Evolutionary conservation across 2,329 filamentous ascomycete genomes (phyloP), one percentile per base, ranked within the genome.

Genomic region (Simplicillium sp.): DNA sequence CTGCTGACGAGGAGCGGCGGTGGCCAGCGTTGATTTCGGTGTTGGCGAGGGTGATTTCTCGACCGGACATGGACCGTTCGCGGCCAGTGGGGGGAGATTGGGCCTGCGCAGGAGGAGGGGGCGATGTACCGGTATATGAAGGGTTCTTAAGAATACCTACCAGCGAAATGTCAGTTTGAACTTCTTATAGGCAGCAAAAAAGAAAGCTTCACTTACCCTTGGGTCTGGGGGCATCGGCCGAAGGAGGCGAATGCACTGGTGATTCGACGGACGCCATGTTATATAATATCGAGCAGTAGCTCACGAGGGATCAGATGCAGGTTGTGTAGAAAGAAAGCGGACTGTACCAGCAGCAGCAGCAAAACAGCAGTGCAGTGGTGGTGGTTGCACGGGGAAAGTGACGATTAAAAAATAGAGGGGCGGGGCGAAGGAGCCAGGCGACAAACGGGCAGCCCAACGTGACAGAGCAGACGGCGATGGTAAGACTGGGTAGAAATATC

Each of bases 101-200:
- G 12, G 12, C n/a, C 20, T 14, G 29, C 7, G 15, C 79, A 74
- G 25, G 77, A 75, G 29, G n/a, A 44, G 73, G 70, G 52, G 75
- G 81, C 46, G 75, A 87, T 18, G 15, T 18, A 37, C 20, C 20
- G 20, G 20, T 25, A 9, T 25, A 25, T 5, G 20, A 25, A 6
- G 85, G 82, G 68, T 95, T 95, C 67, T 97, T 97, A 52, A 97
- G 78, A 54, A 97, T 97, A 51, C 90, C 90, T 96, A 35, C 2
- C 18, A 13, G 13, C 8, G 32, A 33, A 34, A 34, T 15, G 18
- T 37, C 9, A 38, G 15, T 33, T 11, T 29, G 31, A 11, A 31
- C 11, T 17, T 42, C 33, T n/a, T 8, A 11, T 20, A 32, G 12
- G 17, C 18, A 4, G 15, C 11, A 34, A 18, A 7, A 18, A 1